Evolutionary conservation across 768 basidiomycete genomes (phyloP), one percentile per base, ranked within the genome.

Genomic region (Rhizopogon vinicolor): DNA sequence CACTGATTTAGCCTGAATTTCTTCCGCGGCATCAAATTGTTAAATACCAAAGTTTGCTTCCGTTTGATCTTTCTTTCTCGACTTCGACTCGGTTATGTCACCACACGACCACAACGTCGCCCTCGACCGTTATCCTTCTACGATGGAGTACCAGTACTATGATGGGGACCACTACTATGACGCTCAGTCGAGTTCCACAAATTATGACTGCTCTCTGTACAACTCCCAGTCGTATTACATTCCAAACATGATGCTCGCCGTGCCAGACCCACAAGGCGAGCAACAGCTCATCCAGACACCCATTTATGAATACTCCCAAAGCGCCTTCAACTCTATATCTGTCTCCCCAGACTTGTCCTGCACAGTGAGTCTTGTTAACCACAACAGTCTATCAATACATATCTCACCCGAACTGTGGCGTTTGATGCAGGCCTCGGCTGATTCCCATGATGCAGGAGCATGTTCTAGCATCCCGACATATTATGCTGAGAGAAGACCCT

Each of bases 211-310:
- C 66, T 44, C 16, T 58, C 5, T 39, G 29, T 62, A 51, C 54
- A 55, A 19, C 13, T 54, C 53, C 49, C 31, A 31, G 42, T 49
- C 64, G 7, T 65, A 69, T 58, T 61, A 67, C 41, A 56, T 65
- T 0, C 58, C 67, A 18, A 67, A 62, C 67, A 69, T 48, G 67
- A 66, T 58, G 37, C 48, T 41, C 61, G 64, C 41, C 65, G 67
- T 53, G 51, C 53, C 48, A 25, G 50, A 70, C 70, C 56, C 60
- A 56, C 48, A 71, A 61, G 67, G 54, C 59, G 19, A 35, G 42
- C 66, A 41, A 44, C 46, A 22, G 52, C 55, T 44, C 61, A 67
- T 63, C 57, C 69, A 49, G 67, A 67, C 56, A n/a, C 51, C 46
- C 61, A 58, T 59, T 44, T 58, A 59, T 55, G 46, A 39, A 61